phyloP scores from a whole-genome alignment of 768 basidiomycete genomes.

The Tricholoma terreum region DNA sequence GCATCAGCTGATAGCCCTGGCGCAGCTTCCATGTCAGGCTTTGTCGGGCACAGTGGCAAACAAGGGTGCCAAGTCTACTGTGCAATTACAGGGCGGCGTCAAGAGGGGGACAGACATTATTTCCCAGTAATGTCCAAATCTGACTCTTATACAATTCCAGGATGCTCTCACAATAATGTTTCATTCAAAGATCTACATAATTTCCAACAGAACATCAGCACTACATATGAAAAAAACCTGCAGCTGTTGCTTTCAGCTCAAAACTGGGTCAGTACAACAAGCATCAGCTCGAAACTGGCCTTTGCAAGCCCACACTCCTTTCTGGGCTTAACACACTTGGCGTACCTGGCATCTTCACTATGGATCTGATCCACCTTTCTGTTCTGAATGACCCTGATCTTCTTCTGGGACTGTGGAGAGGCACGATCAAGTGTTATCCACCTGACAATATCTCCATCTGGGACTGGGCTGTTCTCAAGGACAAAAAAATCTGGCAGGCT shows the following conservation, averaged over 20 bases:
- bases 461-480: constrained; percentile 6
- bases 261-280: constrained; percentile 1
- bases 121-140: constrained; percentile 29
- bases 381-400: constrained; percentile 36
- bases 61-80: constrained; percentile 36
- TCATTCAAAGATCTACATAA: constrained; percentile 7
- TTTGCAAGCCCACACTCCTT: constrained; percentile 35
- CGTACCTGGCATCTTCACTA: constrained; percentile 32
- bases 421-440: constrained; percentile 24
- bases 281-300: constrained; percentile 29
- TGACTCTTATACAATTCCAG: constrained; percentile 19
- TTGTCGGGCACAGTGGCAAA: constrained; percentile 31
- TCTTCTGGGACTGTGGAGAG: constrained; percentile 32
- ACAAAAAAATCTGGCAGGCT: constrained; percentile 8
- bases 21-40: constrained; percentile 22
- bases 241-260: not conserved
- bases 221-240: constrained; percentile 5
- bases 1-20: constrained; percentile 33
- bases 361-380: constrained; percentile 43
- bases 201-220: not conserved
- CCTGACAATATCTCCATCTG: constrained; percentile 4
- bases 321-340: constrained; percentile 29
- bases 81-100: constrained; percentile 22
- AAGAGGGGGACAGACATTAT: constrained; percentile 21
- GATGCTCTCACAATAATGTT: constrained; percentile 25